phyloP scores from a whole-genome alignment of 345 rosid species.

The Abelmoschus esculentus region DNA sequence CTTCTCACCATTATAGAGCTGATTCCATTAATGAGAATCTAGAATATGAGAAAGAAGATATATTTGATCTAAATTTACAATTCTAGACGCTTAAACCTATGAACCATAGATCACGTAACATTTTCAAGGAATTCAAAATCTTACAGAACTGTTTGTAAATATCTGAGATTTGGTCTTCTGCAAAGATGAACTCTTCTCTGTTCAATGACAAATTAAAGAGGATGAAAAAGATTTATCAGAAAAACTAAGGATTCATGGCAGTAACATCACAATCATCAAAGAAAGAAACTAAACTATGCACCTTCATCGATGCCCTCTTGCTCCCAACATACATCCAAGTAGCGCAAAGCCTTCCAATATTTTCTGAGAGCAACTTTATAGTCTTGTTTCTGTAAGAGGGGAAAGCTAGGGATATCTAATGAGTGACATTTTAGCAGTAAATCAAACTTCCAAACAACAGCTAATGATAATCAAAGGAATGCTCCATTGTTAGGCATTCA shows the following conservation, averaged over 20 bases:
- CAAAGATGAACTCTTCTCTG: conserved; percentile 64
- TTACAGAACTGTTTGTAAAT: conserved; percentile 86
- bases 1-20: not conserved
- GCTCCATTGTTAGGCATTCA: not conserved
- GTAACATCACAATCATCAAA: not conserved
- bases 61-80: not conserved
- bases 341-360: conserved; percentile 84
- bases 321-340: conserved; percentile 94
- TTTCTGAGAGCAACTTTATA: conserved; percentile 85
- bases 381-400: conserved; percentile 58
- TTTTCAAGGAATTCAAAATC: conserved; percentile 14
- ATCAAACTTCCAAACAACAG: not conserved
- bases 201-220: conserved; percentile 12
- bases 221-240: not conserved
- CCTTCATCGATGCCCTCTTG: conserved; percentile 91
- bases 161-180: conserved; percentile 81
- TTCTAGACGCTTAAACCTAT: conserved; percentile 1
- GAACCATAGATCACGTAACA: not conserved
- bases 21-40: not conserved
- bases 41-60: not conserved
- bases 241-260: not conserved
- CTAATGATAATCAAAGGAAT: not conserved
- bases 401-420: not conserved
- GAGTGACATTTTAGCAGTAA: not conserved
- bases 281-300: conserved; percentile 11